Evolutionary conservation across 129 eudicot species (phyloP).

Genomic region (Chrysanthemum seticuspe): DNA sequence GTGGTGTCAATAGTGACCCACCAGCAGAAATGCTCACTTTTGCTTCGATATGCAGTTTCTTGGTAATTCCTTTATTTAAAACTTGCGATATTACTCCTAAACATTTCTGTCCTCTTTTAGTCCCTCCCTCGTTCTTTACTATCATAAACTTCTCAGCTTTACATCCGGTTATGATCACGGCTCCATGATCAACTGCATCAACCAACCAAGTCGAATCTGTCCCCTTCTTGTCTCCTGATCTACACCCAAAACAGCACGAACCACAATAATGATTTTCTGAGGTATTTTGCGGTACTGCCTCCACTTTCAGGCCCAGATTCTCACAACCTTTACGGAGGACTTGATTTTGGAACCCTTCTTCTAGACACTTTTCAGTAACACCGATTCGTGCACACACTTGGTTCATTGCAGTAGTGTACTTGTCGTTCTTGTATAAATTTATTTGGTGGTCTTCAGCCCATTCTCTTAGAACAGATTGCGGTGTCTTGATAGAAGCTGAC

Average conservation of each 20-base stretch:
- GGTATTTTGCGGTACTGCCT: conserved; percentile 60
- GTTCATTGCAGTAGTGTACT: conserved; percentile 55
- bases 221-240: conserved; percentile 73
- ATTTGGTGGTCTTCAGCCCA: conserved; percentile 63
- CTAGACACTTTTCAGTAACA: conserved; percentile 56
- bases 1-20: conserved; percentile 82
- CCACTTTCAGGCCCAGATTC: conserved; percentile 64
- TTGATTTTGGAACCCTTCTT: conserved; percentile 88
- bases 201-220: conserved; percentile 91
- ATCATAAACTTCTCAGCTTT: conserved; percentile 61
- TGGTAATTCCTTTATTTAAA: conserved; percentile 35
- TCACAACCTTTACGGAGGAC: conserved; percentile 84
- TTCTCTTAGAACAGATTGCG: conserved; percentile 50
- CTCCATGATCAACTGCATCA: conserved; percentile 76
- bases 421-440: conserved; percentile 39
- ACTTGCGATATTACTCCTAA: conserved; percentile 53
- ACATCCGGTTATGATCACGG: conserved; percentile 79
- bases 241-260: conserved; percentile 78
- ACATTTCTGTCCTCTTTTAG: conserved; percentile 49
- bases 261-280: conserved; percentile 76
- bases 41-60: conserved; percentile 61
- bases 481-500: conserved; percentile 79
- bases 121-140: conserved; percentile 28
- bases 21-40: conserved; percentile 77
- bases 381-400: conserved; percentile 65